Evolutionary conservation across 2,329 filamentous ascomycete genomes (phyloP).

Genomic region (Ustilaginoidea virens): DNA sequence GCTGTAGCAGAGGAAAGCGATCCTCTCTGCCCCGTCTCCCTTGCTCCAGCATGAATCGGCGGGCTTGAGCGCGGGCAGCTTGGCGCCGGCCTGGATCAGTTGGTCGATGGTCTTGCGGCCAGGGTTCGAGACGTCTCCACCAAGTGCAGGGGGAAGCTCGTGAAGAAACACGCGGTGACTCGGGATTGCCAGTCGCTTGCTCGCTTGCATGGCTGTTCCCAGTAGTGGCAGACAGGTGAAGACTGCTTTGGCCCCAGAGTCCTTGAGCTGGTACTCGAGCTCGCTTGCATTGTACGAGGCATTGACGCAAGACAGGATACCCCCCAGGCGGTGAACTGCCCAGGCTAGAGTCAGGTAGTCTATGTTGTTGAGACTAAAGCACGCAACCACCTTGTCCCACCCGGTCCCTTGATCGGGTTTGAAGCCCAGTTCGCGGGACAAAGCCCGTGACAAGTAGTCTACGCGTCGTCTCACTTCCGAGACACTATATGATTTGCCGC

Average conservation of each 20-base stretch:
- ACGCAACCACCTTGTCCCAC: constrained; percentile 60
- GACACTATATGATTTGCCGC: constrained; percentile 45
- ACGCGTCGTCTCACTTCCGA: constrained; percentile 49
- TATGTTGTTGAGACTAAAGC: constrained; percentile 62
- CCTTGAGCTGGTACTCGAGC: constrained; percentile 49
- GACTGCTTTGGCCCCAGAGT: constrained; percentile 47
- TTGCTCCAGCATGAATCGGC: constrained; percentile 33
- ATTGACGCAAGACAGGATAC: constrained; percentile 54
- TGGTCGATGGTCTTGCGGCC: constrained; percentile 46
- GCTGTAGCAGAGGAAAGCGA: constrained; percentile 58
- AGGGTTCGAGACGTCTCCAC: constrained; percentile 51
- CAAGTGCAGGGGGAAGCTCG: constrained; percentile 36
- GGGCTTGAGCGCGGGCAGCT: constrained; percentile 22
- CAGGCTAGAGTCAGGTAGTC: constrained; percentile 32
- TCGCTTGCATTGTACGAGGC: constrained; percentile 52
- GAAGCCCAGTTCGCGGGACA: constrained; percentile 52
- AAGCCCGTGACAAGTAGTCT: constrained; percentile 39
- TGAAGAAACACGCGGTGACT: constrained; percentile 48
- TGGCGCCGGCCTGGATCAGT: constrained; percentile 40
- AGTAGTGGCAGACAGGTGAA: constrained; percentile 56
- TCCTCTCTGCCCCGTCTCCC: constrained; percentile 45
- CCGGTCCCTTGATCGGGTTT: constrained; percentile 52
- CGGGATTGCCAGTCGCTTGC: constrained; percentile 43
- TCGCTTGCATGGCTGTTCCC: constrained; percentile 44
- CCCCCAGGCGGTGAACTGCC: constrained; percentile 53